phyloP scores from a whole-genome alignment of 2,329 filamentous ascomycete genomes.

The Claviceps purpurea region DNA sequence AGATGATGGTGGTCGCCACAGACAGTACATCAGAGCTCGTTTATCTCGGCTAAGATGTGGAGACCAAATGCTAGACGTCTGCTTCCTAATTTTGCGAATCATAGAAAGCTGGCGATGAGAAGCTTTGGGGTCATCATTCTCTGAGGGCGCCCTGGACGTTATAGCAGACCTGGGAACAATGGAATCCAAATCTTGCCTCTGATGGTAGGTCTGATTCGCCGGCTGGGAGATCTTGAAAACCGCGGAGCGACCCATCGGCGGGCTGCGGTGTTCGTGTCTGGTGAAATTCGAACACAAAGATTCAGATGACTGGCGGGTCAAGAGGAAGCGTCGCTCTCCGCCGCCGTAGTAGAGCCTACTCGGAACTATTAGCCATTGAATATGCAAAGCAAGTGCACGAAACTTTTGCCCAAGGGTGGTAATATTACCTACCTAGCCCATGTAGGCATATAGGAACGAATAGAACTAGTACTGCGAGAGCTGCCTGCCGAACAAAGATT shows the following conservation, averaged over 20 bases:
- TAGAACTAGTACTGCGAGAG: constrained; percentile 33
- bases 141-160: not conserved
- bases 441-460: constrained; percentile 30
- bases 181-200: constrained; percentile 33
- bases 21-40: constrained; percentile 41
- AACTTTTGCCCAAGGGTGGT: constrained; percentile 6
- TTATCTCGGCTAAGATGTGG: constrained; percentile 57
- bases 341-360: constrained; percentile 56
- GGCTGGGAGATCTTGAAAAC: constrained; percentile 24
- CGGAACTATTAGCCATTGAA: not conserved
- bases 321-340: constrained; percentile 43
- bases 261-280: constrained; percentile 33
- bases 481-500: constrained; percentile 39
- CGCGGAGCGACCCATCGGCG: constrained; percentile 34
- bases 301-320: constrained; percentile 28
- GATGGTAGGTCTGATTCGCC: constrained; percentile 22
- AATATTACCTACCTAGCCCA: constrained; percentile 40
- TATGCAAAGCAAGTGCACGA: constrained; percentile 4
- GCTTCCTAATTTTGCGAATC: constrained; percentile 26
- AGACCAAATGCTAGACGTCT: constrained; percentile 54
- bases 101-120: constrained; percentile 15
- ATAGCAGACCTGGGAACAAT: constrained; percentile 22
- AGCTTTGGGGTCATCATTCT: constrained; percentile 19
- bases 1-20: constrained; percentile 63
- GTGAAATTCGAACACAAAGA: constrained; percentile 32